Evolutionary conservation across 2,329 filamentous ascomycete genomes (phyloP).

Genomic region (Fusarium luffae): DNA sequence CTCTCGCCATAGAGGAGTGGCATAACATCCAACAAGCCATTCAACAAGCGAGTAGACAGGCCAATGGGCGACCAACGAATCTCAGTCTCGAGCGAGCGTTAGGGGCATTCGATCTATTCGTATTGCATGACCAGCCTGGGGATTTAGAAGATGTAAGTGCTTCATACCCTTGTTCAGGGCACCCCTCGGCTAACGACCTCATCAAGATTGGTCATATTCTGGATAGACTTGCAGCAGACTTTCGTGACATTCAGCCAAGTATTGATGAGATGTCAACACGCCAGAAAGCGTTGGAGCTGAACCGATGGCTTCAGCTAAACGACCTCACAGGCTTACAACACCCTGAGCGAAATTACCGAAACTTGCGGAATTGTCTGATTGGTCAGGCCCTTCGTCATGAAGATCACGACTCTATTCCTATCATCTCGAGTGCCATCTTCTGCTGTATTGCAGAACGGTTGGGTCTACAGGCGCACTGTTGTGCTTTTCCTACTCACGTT

Average conservation of each 20-base stretch:
- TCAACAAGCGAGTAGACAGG: slow-evolving; percentile 33
- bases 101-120: slow-evolving; percentile 89
- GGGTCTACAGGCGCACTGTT: slow-evolving; percentile 80
- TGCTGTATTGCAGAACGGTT: slow-evolving; percentile 80
- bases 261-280: slow-evolving; percentile 70
- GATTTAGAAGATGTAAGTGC: slow-evolving; percentile 76
- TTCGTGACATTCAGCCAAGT: slow-evolving; percentile 63
- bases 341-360: slow-evolving; percentile 75
- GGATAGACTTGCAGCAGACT: slow-evolving; percentile 68
- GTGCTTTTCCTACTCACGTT: slow-evolving; percentile 86
- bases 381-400: slow-evolving; percentile 80
- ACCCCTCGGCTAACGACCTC: slow-evolving; percentile 16
- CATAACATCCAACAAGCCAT: slow-evolving; percentile 51
- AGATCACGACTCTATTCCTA: slow-evolving; percentile 82
- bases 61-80: slow-evolving; percentile 53
- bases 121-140: slow-evolving; percentile 76
- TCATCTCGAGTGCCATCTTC: slow-evolving; percentile 89
- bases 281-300: slow-evolving; percentile 73
- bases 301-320: slow-evolving; percentile 73
- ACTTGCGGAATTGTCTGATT: slow-evolving; percentile 87
- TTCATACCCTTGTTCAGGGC: neutral
- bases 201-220: slow-evolving; percentile 70
- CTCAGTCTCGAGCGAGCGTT: slow-evolving; percentile 75
- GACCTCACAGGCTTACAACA: slow-evolving; percentile 77
- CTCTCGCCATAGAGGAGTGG: slow-evolving; percentile 84